These are phyloP conservation scores for Pseudogymnoascus verrucosus DNA, from an alignment of 2,329 filamentous ascomycete species.

Conservation along the genomic window DNA sequence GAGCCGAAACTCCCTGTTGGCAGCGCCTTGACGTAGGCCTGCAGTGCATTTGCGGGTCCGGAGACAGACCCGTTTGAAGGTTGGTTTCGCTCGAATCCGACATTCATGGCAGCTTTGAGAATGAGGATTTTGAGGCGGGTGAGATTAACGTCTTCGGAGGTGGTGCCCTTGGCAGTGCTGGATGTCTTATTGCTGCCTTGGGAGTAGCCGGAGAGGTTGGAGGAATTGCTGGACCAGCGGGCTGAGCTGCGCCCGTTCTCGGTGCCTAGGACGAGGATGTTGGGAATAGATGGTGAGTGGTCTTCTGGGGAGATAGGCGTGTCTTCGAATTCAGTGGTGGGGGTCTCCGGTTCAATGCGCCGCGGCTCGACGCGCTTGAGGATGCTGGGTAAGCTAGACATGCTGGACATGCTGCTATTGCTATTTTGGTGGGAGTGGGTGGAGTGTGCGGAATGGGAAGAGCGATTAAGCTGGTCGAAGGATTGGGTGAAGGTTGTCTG, in stretches of 20 bases:
- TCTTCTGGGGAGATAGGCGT: conserved; percentile 76
- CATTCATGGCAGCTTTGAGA: conserved; percentile 77
- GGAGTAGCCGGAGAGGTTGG: conserved; percentile 71
- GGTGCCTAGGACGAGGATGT: conserved; percentile 80
- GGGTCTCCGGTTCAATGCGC: conserved; percentile 67
- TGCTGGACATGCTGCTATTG: conserved; percentile 25
- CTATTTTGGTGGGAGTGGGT: conserved; percentile 26
- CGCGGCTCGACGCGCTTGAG: conserved; percentile 36
- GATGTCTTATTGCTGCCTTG: conserved; percentile 58
- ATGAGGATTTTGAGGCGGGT: conserved; percentile 71
- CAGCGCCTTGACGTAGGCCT: conserved; percentile 68
- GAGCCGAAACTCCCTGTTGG: conserved; percentile 73
- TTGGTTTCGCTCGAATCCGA: conserved; percentile 61
- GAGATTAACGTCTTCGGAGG: conserved; percentile 68
- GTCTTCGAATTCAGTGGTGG: conserved; percentile 92
- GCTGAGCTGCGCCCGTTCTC: conserved; percentile 52
- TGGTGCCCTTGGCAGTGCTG: conserved; percentile 65
- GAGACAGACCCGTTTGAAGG: conserved; percentile 29
- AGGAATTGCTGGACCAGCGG: conserved; percentile 75
- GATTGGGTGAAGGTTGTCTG: conserved; percentile 65
- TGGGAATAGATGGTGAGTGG: conserved; percentile 66
- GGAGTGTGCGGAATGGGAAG: conserved; percentile 40
- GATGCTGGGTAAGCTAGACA: conserved; percentile 43
- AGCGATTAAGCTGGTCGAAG: conserved; percentile 40
- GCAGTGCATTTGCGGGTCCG: conserved; percentile 42